Evolutionary conservation across 2,329 filamentous ascomycete species (phyloP).

Genomic region (Botrytis fragariae): DNA sequence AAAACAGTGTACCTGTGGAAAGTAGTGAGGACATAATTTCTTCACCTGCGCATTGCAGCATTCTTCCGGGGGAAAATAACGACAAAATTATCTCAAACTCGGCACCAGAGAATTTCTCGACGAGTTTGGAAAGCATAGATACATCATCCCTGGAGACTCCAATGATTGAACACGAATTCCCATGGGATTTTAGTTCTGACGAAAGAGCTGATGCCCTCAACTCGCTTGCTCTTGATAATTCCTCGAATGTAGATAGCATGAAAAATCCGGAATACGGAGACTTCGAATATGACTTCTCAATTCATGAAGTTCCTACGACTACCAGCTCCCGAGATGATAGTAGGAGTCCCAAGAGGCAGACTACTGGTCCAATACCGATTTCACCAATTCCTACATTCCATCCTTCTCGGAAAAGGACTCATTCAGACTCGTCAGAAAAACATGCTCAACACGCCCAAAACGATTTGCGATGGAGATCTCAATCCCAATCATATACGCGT

Average conservation of each 20-base stretch:
- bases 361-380: not conserved
- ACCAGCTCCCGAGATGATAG: too few species aligned
- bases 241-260: not conserved
- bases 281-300: not conserved
- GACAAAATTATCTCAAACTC: not conserved
- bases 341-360: too few species aligned
- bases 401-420: not conserved
- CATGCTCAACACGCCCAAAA: not conserved
- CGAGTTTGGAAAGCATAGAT: not conserved
- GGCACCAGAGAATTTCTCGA: not conserved
- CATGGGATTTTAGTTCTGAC: conserved; percentile 8
- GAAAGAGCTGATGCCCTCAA: not conserved
- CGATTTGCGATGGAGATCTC: not conserved
- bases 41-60: not conserved
- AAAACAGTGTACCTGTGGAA: not conserved
- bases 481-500: not conserved
- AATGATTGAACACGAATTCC: not conserved
- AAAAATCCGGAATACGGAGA: not conserved
- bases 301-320: not conserved
- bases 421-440: not conserved
- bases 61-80: not conserved
- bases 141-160: not conserved
- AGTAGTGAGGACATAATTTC: not conserved
- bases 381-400: not conserved
- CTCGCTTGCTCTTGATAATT: not conserved